Evolutionary conservation across 148 eudicot species (phyloP), one percentile per base, ranked within the genome.

Genomic region (Simmondsia chinensis): DNA sequence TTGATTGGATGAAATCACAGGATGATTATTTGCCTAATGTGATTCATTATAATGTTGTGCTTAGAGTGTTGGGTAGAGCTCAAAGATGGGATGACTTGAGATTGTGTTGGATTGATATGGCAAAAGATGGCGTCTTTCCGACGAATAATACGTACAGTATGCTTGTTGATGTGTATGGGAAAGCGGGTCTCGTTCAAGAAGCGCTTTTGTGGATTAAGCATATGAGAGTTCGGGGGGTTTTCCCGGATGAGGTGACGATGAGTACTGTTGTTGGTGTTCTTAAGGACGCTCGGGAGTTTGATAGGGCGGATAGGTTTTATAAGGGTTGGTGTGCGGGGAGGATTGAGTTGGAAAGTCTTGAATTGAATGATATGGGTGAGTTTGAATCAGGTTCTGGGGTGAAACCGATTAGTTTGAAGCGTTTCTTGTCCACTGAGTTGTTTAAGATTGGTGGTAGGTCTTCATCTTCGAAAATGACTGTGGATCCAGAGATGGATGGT

Each of bases 201-300:
- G 67, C 94, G 7, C 72, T 87, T 49, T 46, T 79, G 48, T 87
- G 94, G 96, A 77, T 83, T 56, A 87, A 75, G 69, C 82, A 87
- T 51, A 87, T 87, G 94, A 87, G 72, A 55, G 38, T 51, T 16
- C 65, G 96, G 33, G 88, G 89, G 3, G 44, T 79, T 29, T 77
- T 76, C 39, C 96, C 94, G 0, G 88, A 87, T 65, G 94, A 87
- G 49, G 88, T 87, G 50, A 80, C 87, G 1, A 82, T 87, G 96
- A 76, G 65, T 60, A 83, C 96, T 0, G 65, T 80, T 23, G 68
- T 87, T 15, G 66, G 69, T 37, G 87, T 83, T 32, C 63, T 87
- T 33, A 87, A 87, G 63, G 88, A 83, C 63, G 89, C 74, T 3
- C 65, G 64, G 28, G 94, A 83, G 25, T 87, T 66, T 48, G 83